Evolutionary conservation across 306 rosid genomes (phyloP), one percentile per base, ranked within the genome.

Genomic region (Glycyrrhiza uralensis): DNA sequence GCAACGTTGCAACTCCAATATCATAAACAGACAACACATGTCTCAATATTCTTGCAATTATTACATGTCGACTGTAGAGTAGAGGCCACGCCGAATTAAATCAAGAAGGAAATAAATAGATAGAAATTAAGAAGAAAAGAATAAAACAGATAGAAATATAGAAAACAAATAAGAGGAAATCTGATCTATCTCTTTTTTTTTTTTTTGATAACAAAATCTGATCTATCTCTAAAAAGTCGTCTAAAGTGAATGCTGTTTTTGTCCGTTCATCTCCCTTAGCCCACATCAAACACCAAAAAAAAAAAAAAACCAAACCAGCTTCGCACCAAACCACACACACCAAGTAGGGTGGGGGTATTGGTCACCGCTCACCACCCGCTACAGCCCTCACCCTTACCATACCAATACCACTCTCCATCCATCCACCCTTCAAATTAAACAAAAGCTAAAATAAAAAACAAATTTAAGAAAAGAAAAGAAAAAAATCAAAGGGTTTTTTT

Each of bases 241-340:
- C 17, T 19, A 38, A 57, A 3, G 39, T 4, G 23, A 73, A 26
- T 8, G 1, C 5, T 12, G 32, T 56, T 51, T 44, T 11, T 35
- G 81, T 60, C 71, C 71, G 56, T 77, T 74, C 81, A 70, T 71
- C 79, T 57, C 72, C 81, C 76, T 4, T 38, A 14, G 68, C 74
- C 76, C 69, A 42, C 64, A 77, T 26, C 44, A 66, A 32, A 32
- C 2, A 39, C 20, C 20, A 10, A 38, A 60, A 33, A 60, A 39
- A 62, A 41, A 39, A 28, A 20, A 60, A 60, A 33, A n/a, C 2
- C 7, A 8, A 49, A 78, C 13, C 23, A 61, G 39, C 45, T 66
- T 46, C 18, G 56, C 71, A 71, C 29, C 77, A 69, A 44, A 76
- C 30, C 35, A 51, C 22, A 66, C 12, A 59, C 58, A 17, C 42